Evolutionary conservation across 1,284 basidiomycete genomes (phyloP).

Genomic region (Phlebopus sp.): DNA sequence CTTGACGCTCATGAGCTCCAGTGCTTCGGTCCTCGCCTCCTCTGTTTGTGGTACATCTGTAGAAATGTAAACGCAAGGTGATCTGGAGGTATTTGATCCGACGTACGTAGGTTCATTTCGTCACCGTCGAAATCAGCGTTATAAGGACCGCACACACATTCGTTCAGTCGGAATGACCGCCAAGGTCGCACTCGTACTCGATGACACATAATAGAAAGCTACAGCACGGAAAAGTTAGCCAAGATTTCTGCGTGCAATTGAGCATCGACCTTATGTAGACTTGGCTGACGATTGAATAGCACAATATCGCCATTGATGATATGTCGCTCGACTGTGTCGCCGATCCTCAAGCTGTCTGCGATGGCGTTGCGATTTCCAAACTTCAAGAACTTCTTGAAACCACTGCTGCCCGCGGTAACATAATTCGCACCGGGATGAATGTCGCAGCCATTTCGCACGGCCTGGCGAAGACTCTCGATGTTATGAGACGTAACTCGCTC

Average conservation of each 20-base stretch:
- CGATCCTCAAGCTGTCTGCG: conserved; percentile 77
- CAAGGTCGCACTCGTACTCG: conserved; percentile 90
- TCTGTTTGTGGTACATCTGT: conserved; percentile 98
- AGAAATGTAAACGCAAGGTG: conserved; percentile 3
- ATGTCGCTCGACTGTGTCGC: conserved; percentile 93
- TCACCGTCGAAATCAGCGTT: conserved; percentile 99
- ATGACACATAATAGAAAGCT: conserved; percentile 99
- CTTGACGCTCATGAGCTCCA: conserved; percentile 97
- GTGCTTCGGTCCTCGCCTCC: conserved; percentile 95
- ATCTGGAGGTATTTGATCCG: neutral
- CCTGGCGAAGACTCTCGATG: conserved; percentile 74
- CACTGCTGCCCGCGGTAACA: conserved; percentile 73
- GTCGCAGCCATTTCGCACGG: conserved; percentile 88
- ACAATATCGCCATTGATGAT: conserved; percentile 96
- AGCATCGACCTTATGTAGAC: conserved; percentile 82
- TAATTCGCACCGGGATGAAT: conserved; percentile 97
- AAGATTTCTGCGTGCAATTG: neutral
- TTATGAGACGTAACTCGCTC: conserved; percentile 95
- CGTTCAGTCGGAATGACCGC: conserved; percentile 97
- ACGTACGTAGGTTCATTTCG: conserved; percentile 98
- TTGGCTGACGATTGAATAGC: conserved; percentile 98
- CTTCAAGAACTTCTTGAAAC: conserved; percentile 84
- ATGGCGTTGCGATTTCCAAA: conserved; percentile 76
- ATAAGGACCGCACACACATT: conserved; percentile 99
- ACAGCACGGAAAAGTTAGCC: conserved; percentile 27